These are phyloP conservation scores for Hyphopichia burtonii DNA, from an alignment of 1,139 yeast species.

Conservation along the genomic window DNA sequence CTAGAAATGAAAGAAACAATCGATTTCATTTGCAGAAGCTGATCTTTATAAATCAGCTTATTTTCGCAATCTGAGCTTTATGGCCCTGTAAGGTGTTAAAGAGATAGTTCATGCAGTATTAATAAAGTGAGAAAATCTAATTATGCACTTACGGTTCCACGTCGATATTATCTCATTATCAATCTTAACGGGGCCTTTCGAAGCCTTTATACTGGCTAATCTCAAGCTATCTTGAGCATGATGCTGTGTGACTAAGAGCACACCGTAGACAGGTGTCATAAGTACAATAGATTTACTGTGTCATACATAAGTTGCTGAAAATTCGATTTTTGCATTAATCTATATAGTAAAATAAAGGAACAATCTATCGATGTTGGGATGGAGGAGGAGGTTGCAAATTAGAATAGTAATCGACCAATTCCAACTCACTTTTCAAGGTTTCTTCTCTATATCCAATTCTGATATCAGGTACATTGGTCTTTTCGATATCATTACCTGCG, in stretches of 20 bases:
- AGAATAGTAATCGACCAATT: slow-evolving; percentile 64
- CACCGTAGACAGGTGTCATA: no score
- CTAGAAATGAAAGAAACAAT: neutral
- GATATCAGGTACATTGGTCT: slow-evolving; percentile 91
- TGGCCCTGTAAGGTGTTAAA: neutral
- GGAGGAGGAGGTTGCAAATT: slow-evolving; percentile 6
- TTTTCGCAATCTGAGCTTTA: neutral
- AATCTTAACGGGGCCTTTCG: no score
- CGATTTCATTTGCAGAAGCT: neutral
- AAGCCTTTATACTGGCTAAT: no score
- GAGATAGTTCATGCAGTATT: no score
- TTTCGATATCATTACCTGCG: slow-evolving; percentile 83
- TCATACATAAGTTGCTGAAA: no score
- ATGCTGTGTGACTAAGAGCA: no score
- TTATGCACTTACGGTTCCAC: neutral
- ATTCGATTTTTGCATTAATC: no score
- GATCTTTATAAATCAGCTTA: neutral
- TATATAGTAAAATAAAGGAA: no score
- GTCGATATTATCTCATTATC: no score
- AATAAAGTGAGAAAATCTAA: no score
- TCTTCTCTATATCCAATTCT: slow-evolving; percentile 81
- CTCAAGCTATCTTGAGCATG: no score
- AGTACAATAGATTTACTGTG: no score
- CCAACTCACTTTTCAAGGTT: slow-evolving; percentile 73
- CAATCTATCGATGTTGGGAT: neutral